Evolutionary conservation across 345 rosid genomes (phyloP).

Genomic region (Arabidopsis arenosa): DNA sequence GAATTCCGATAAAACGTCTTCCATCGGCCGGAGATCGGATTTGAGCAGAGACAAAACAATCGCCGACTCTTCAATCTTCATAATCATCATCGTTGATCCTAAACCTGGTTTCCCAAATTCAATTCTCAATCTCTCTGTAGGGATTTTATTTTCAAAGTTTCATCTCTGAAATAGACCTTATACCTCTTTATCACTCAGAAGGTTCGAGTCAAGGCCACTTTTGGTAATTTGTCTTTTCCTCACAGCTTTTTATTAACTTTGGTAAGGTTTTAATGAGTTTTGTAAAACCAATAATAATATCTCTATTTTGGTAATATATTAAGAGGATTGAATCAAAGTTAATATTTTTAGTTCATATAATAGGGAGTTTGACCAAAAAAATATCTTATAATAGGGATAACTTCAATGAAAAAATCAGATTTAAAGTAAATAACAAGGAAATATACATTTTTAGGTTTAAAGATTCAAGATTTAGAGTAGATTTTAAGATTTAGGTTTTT

Average conservation of each 20-base stretch:
- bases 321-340: not conserved
- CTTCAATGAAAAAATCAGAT: not conserved
- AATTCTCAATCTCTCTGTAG: not conserved
- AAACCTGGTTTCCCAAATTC: constrained; percentile 40
- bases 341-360: not conserved
- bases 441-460: not conserved
- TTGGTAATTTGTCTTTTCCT: not conserved
- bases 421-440: not conserved
- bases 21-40: constrained; percentile 60
- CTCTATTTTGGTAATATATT: not conserved
- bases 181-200: constrained; percentile 25
- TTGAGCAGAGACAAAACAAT: constrained; percentile 52
- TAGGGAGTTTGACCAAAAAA: no score
- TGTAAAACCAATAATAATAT: not conserved
- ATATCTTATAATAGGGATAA: not conserved
- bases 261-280: not conserved
- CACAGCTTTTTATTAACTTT: not conserved
- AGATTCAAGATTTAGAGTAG: not conserved
- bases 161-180: not conserved
- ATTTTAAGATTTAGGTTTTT: not conserved
- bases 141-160: constrained; percentile 15
- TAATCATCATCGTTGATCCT: constrained; percentile 39
- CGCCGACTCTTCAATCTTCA: constrained; percentile 63
- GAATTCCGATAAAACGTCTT: constrained; percentile 63
- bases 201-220: constrained; percentile 17